Conservation (phyloP, 2,329 filamentous ascomycete genomes). For the Pseudocercospora macadamiae region DNA sequence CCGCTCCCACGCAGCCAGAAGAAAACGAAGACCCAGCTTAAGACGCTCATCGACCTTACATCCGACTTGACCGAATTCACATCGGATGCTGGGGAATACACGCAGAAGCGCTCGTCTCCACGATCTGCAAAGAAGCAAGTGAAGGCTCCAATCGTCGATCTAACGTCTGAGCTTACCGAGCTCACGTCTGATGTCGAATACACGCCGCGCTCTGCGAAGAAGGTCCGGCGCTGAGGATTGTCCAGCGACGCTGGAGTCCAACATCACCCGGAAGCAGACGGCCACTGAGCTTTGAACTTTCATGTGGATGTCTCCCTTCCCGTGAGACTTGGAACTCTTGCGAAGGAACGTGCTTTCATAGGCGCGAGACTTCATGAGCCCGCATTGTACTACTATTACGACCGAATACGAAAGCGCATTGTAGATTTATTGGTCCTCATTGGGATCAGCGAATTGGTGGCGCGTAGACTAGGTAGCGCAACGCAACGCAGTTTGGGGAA, state of each 20-base stretch:
- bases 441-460: too few species aligned
- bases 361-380: too few species aligned
- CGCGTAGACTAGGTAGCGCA: too few species aligned
- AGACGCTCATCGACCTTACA: neutral
- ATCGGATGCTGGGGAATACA: neutral
- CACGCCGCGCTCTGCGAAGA: neutral
- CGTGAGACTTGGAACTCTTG: too few species aligned
- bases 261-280: neutral
- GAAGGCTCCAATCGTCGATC: neutral
- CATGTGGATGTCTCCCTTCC: neutral
- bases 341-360: too few species aligned
- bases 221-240: neutral
- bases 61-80: constrained; percentile 4
- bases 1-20: neutral
- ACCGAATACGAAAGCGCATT: too few species aligned
- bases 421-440: too few species aligned
- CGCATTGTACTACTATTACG: too few species aligned
- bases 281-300: neutral
- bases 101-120: neutral
- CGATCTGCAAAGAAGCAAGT: neutral
- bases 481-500: too few species aligned
- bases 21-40: neutral
- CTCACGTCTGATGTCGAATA: neutral
- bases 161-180: neutral
- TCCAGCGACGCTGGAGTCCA: neutral